These are phyloP conservation scores for Xylaria cubensis DNA, from an alignment of 495 filamentous ascomycete genomes.

Conservation along the genomic window DNA sequence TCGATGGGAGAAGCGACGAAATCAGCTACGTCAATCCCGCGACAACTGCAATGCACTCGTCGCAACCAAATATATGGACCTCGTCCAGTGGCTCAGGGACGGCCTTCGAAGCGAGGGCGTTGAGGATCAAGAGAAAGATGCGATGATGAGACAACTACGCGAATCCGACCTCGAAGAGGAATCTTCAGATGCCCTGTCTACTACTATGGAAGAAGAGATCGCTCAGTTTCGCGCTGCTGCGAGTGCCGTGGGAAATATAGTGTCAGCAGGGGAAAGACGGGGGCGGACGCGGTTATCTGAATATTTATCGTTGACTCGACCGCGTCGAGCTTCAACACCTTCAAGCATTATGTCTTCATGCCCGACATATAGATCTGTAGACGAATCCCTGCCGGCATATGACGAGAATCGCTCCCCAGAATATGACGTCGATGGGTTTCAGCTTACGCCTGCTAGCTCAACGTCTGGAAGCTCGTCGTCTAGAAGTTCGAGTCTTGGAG, in stretches of 20 bases:
- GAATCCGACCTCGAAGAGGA: slow-evolving; percentile 31
- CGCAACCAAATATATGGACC: slow-evolving; percentile 33
- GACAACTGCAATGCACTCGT: slow-evolving; percentile 27
- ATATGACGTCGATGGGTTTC: slow-evolving; percentile 46
- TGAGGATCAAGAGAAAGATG: slow-evolving; percentile 48
- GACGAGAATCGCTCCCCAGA: slow-evolving; percentile 48
- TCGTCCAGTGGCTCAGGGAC: slow-evolving; percentile 30
- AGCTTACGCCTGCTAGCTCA: slow-evolving; percentile 41
- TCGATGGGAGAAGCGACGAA: slow-evolving; percentile 12
- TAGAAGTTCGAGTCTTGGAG: slow-evolving; percentile 30
- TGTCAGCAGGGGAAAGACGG: slow-evolving; percentile 51
- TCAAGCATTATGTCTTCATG: slow-evolving; percentile 41
- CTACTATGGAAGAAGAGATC: slow-evolving; percentile 54
- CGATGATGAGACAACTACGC: slow-evolving; percentile 35
- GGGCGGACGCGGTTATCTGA: slow-evolving; percentile 32
- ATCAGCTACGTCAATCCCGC: slow-evolving; percentile 6
- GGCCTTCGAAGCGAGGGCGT: slow-evolving; percentile 22
- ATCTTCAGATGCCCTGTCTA: slow-evolving; percentile 39
- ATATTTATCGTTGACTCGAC: slow-evolving; percentile 16
- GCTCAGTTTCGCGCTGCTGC: slow-evolving; percentile 55
- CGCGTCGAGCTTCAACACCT: slow-evolving; percentile 27
- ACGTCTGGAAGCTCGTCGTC: slow-evolving; percentile 8
- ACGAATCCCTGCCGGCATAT: slow-evolving; percentile 45
- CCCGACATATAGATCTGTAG: slow-evolving; percentile 40
- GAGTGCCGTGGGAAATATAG: slow-evolving; percentile 51